These are phyloP conservation scores for Moesziomyces globuligerus DNA, from an alignment of 1,284 basidiomycete species.

Conservation along the genomic window DNA sequence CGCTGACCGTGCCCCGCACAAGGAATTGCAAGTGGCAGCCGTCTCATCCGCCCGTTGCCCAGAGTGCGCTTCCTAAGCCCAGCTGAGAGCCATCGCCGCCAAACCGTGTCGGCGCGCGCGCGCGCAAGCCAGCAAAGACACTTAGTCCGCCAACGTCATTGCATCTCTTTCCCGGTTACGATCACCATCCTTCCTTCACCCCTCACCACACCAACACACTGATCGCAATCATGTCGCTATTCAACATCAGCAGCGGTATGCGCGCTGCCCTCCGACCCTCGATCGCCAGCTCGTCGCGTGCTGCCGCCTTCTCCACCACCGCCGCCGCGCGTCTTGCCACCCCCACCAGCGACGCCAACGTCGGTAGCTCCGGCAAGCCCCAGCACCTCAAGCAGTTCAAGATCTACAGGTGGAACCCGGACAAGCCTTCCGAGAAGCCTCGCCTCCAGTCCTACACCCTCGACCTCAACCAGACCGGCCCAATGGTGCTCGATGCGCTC, in stretches of 20 bases:
- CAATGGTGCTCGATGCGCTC: constrained; percentile 89
- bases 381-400: constrained; percentile 65
- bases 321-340: constrained; percentile 59
- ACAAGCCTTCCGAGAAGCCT: constrained; percentile 91
- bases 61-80: too few relatives aligned
- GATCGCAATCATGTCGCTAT: constrained; percentile 33
- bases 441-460: constrained; percentile 89
- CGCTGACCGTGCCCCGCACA: not conserved
- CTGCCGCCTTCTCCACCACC: constrained; percentile 56
- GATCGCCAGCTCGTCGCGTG: constrained; percentile 28
- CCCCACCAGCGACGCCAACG: constrained; percentile 51
- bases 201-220: constrained; percentile 1
- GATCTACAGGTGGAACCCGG: constrained; percentile 77
- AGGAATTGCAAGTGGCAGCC: not conserved
- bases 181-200: constrained; percentile 4
- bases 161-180: not conserved
- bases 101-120: not conserved
- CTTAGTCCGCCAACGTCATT: constrained; percentile 1
- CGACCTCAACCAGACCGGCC: constrained; percentile 92
- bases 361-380: constrained; percentile 48
- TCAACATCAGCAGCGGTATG: constrained; percentile 39
- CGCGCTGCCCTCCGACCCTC: constrained; percentile 39
- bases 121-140: constrained; percentile 6
- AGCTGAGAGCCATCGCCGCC: not conserved
- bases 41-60: too few relatives aligned